Base-by-base conservation (phyloP, 2,329 filamentous ascomycete species). In the Alternaria arborescens region DNA sequence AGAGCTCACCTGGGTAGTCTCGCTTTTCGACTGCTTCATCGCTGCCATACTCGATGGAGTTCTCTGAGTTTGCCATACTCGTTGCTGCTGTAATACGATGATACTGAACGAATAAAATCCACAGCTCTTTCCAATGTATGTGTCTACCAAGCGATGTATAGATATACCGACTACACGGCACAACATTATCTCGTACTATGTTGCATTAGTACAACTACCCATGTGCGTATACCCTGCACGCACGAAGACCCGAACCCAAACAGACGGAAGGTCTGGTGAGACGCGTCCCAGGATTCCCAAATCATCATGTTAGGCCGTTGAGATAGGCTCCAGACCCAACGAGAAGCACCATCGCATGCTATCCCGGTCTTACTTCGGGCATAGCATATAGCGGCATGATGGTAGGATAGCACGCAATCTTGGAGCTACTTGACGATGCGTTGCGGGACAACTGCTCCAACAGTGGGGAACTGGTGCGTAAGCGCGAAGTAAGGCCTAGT, bases 341-440 rank as follows among this genome's bases (percentile, higher is more conserved):
- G 34, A 32, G 4, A 48, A 32, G 44, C 28, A 14, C 30, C 28
- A 34, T 18, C 4, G 44, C 22, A 48, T 48, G 44, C 18, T 48
- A 11, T 22, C 12, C 28, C 44, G 44, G 44, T 22, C n/a, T 30
- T 22, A 48, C 28, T 32, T 52, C 48, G 48, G 48, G 41, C 20
- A 26, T 18, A 2, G n/a, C 38, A 8, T 41, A n/a, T 41, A 41
- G 38, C 8, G 41, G 41, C 18, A 30, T 46, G 66, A 64, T 61
- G 64, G 55, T 64, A 64, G 63, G 67, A 55, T 51, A 73, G 70
- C 71, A 73, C 71, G 71, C 57, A 66, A 73, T 73, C 48, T 54
- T 51, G 57, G 47, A 60, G 63, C 67, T 64, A 36, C 41, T 59
- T 71, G 64, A 66, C 62, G 58, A 66, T 22, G 44, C 18, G 60